Conservation (phyloP, 176 grass and related monocot species). For the Avena sativa region DNA sequence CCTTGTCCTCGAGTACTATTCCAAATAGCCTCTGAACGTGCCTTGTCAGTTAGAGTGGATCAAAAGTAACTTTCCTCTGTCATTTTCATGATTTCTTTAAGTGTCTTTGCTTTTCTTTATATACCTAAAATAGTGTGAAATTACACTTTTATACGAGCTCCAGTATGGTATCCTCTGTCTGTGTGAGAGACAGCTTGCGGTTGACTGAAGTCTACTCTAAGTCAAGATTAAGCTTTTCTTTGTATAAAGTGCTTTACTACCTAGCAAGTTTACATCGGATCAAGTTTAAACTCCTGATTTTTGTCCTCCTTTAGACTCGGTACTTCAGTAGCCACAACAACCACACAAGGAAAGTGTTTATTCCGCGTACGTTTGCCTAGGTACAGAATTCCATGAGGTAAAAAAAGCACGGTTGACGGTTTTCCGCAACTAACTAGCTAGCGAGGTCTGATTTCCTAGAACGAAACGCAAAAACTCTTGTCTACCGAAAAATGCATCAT, state of each 20-base stretch:
- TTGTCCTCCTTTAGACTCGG: not conserved
- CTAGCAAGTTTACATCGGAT: not conserved
- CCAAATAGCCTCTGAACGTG: not conserved
- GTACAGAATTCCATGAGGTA: not conserved
- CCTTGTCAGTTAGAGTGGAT: not conserved
- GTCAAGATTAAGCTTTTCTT: not conserved
- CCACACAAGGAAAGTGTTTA: not conserved
- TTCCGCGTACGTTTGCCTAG: not conserved
- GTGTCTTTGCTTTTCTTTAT: not conserved
- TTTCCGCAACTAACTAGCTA: not conserved
- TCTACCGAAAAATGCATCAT: not conserved
- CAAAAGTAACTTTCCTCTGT: not conserved
- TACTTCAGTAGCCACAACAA: not conserved
- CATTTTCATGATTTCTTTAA: not conserved
- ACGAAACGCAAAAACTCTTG: not conserved
- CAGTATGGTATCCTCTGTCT: not conserved
- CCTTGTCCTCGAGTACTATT: not conserved
- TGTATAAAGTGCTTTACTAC: slow-evolving; percentile 15
- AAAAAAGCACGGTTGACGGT: not conserved
- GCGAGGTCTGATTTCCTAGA: not conserved
- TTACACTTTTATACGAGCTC: not conserved
- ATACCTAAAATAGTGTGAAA: not conserved
- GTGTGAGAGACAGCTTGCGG: not conserved
- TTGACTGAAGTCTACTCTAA: slow-evolving; percentile 24
- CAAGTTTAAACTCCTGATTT: not conserved